Conservation (phyloP, 2,329 filamentous ascomycete genomes). For the Colletotrichum eremochloae region DNA sequence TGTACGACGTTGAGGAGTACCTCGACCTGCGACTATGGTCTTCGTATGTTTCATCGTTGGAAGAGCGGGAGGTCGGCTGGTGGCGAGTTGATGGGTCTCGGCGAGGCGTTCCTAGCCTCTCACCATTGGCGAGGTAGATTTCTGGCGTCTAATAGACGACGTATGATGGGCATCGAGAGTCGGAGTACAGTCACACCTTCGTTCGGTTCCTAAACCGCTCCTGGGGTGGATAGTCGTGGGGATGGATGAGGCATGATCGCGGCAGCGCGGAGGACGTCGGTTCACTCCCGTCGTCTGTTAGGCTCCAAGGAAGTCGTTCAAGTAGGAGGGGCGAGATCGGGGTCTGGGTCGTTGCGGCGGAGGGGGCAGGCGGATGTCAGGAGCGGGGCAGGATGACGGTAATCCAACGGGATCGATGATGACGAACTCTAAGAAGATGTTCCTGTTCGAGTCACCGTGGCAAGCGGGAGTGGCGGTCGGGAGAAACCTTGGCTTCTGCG, state of each 20-base stretch:
- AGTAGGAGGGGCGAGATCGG: neutral
- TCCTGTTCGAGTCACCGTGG: neutral
- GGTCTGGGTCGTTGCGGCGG: constrained; percentile 1
- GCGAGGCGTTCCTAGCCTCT: neutral
- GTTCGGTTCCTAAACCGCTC: neutral
- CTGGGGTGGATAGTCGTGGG: neutral
- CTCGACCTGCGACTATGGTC: neutral
- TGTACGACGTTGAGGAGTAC: constrained; percentile 37
- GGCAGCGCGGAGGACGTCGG: neutral
- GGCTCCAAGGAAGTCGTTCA: neutral
- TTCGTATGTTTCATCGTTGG: constrained; percentile 9
- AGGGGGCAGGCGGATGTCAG: neutral
- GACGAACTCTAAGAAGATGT: no score
- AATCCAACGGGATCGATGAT: constrained; percentile 14
- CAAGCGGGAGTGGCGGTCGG: constrained; percentile 36
- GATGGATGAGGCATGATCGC: neutral
- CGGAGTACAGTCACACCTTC: neutral
- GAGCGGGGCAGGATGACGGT: constrained; percentile 15
- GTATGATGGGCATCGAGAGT: neutral
- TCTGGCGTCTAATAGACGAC: neutral
- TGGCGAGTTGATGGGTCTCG: neutral
- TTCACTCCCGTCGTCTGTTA: neutral
- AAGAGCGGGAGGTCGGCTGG: neutral
- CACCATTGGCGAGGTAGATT: neutral
- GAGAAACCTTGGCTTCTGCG: constrained; percentile 29